phyloP scores from a whole-genome alignment of 1,284 basidiomycete species.

The Psilocybe mexicana region DNA sequence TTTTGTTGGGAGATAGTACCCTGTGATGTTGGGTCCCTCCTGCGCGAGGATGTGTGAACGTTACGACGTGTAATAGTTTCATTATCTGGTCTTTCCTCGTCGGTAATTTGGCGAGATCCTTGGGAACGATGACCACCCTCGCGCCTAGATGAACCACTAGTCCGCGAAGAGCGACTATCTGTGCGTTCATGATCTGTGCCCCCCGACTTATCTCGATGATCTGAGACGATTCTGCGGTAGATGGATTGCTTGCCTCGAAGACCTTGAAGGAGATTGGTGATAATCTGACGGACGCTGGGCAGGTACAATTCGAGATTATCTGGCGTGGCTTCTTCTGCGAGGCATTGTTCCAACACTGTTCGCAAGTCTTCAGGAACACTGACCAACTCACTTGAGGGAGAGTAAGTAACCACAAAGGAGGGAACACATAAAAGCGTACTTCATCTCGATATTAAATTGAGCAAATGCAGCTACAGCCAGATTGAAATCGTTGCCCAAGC shows the following conservation, averaged over 20 bases:
- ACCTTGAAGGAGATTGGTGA: constrained; percentile 90
- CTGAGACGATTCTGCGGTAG: constrained; percentile 68
- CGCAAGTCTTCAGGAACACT: constrained; percentile 90
- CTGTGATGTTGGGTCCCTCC: constrained; percentile 32
- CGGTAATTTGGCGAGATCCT: constrained; percentile 37
- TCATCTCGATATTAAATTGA: constrained; percentile 87
- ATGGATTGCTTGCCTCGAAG: constrained; percentile 89
- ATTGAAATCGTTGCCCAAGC: constrained; percentile 97
- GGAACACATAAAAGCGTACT: constrained; percentile 53
- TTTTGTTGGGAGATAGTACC: constrained; percentile 21
- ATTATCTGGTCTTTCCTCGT: constrained; percentile 30
- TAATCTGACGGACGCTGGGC: constrained; percentile 90
- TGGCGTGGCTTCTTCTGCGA: constrained; percentile 86
- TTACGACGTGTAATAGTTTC: constrained; percentile 33
- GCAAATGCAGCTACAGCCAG: constrained; percentile 88
- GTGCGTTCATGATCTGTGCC: constrained; percentile 49
- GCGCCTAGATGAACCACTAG: constrained; percentile 39
- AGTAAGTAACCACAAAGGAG: constrained; percentile 7
- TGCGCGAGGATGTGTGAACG: constrained; percentile 32
- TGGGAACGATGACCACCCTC: constrained; percentile 50
- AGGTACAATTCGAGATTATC: constrained; percentile 89
- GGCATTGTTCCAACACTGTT: constrained; percentile 83
- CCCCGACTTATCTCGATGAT: constrained; percentile 53
- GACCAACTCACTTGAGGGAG: constrained; percentile 73
- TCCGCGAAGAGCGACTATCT: constrained; percentile 52